A percentile compares a stretch with the other conserved stretches of the same genome.
These are phyloP conservation scores for Quercus dentata DNA, from an alignment of 306 rosid genomes.

Conservation along the genomic window DNA sequence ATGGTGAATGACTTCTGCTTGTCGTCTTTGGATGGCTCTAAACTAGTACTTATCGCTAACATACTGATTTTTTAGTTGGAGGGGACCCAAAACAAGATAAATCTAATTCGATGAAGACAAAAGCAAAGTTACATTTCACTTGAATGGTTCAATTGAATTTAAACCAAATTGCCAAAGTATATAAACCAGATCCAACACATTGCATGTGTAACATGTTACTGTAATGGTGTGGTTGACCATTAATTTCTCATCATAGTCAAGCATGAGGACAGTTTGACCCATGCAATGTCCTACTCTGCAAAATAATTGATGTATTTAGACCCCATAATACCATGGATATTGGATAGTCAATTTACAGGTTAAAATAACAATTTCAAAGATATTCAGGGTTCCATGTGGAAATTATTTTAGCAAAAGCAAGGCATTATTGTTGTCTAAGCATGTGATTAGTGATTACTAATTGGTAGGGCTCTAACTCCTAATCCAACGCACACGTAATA, in stretches of 20 bases:
- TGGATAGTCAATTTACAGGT: neutral
- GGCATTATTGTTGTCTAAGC: neutral
- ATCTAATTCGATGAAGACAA: neutral
- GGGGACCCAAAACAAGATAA: slow-evolving; percentile 26
- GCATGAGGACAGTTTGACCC: neutral
- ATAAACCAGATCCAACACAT: neutral
- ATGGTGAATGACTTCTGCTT: neutral
- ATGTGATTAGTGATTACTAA: slow-evolving; percentile 18
- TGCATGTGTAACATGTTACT: neutral
- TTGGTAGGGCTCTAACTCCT: slow-evolving; percentile 10
- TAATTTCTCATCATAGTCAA: neutral
- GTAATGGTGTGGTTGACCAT: neutral
- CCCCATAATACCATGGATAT: neutral
- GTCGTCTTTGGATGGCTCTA: slow-evolving; percentile 23
- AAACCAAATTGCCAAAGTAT: neutral
- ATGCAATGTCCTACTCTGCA: neutral
- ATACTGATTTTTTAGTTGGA: neutral
- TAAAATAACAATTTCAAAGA: neutral
- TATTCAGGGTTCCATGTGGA: neutral
- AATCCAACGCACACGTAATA: slow-evolving; percentile 12
- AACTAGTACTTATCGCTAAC: slow-evolving; percentile 8
- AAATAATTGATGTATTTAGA: neutral
- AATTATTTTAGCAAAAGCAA: neutral
- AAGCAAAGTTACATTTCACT: neutral
- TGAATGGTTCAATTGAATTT: neutral